A percentile compares a stretch with the other conserved stretches of the same genome.
Evolutionary conservation across 2,329 filamentous ascomycete genomes (phyloP).

Genomic region (Pleochaeta shiraiana): DNA sequence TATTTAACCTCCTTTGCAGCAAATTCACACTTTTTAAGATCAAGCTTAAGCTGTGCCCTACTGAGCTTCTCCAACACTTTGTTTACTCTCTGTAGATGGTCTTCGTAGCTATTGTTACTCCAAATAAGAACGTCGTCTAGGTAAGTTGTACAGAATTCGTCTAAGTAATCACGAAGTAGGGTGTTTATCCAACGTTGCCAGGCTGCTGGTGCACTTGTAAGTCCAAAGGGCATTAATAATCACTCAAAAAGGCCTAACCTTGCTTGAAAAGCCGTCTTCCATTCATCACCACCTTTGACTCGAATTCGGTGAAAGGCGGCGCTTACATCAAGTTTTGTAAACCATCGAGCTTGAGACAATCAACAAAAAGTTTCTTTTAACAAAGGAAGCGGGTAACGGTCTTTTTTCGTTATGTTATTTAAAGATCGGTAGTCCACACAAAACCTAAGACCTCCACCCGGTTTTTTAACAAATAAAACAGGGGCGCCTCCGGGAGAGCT

Average conservation of each 20-base stretch:
- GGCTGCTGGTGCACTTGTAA: not conserved
- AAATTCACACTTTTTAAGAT: not conserved
- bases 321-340: not conserved
- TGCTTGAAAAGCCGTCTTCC: not conserved
- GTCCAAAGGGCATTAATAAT: not conserved
- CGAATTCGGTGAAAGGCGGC: not conserved
- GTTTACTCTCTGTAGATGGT: not conserved
- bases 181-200: not conserved
- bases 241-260: not conserved
- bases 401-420: not conserved
- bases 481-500: too few species aligned
- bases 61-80: not conserved
- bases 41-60: not conserved
- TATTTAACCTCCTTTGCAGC: not conserved
- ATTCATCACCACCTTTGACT: not conserved
- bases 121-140: conserved; percentile 5
- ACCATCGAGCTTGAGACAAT: not conserved
- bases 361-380: not conserved
- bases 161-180: not conserved
- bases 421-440: not conserved
- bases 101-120: not conserved
- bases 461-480: too few species aligned
- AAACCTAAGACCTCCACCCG: too few species aligned
- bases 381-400: not conserved
- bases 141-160: not conserved